Conservation (phyloP, 192 early-diverging fungal genomes). For the Paraglomus brasilianum region DNA sequence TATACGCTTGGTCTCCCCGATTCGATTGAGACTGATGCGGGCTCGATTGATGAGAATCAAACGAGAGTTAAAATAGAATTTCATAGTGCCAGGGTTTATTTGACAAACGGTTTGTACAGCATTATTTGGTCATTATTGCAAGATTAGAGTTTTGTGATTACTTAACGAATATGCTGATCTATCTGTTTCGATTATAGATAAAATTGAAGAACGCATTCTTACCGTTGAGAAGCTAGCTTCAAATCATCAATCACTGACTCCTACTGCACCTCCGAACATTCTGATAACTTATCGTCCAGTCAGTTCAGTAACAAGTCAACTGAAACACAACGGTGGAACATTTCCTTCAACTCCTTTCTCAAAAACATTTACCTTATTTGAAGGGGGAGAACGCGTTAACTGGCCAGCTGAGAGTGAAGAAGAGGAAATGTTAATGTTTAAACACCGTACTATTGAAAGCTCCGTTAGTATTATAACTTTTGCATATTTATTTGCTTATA, state of each 20-base stretch:
- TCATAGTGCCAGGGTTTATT: constrained; percentile 32
- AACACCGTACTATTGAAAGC: constrained; percentile 53
- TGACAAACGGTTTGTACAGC: constrained; percentile 31
- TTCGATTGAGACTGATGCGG: neutral
- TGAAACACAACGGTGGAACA: constrained; percentile 31
- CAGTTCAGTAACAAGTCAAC: constrained; percentile 24
- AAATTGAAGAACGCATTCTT: constrained; percentile 34
- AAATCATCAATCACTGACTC: constrained; percentile 27
- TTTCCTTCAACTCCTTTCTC: constrained; percentile 41
- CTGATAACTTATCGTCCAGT: constrained; percentile 42
- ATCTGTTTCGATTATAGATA: constrained; percentile 23
- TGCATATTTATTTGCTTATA: neutral
- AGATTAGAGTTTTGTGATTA: neutral
- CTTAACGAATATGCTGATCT: neutral
- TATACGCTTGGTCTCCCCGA: neutral
- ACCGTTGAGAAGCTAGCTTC: constrained; percentile 27
- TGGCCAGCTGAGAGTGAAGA: constrained; percentile 54
- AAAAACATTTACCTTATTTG: constrained; percentile 40
- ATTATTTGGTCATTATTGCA: neutral
- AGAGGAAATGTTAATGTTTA: constrained; percentile 53
- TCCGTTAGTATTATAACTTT: constrained; percentile 49
- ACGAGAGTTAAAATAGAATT: constrained; percentile 36
- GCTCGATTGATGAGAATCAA: neutral
- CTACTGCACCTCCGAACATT: constrained; percentile 37
- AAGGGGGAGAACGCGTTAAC: constrained; percentile 50